phyloP scores from a whole-genome alignment of 345 rosid species.

The Citrus mangshanensis region DNA sequence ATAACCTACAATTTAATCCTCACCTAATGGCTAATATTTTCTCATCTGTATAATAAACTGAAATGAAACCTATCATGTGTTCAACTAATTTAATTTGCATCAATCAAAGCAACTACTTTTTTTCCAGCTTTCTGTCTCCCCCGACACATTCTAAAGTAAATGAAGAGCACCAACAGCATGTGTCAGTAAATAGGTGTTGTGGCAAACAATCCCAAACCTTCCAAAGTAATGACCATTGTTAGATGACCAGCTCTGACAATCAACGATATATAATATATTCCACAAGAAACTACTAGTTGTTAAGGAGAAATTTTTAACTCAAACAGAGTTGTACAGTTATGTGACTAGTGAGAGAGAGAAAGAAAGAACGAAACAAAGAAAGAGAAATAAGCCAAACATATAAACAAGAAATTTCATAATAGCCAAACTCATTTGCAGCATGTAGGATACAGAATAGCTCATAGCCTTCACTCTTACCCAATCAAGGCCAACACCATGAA shows the following conservation, averaged over 20 bases:
- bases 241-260: slow-evolving; percentile 22
- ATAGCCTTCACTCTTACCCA: slow-evolving; percentile 39
- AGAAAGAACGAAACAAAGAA: too few species aligned
- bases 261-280: not conserved
- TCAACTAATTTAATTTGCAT: not conserved
- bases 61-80: not conserved
- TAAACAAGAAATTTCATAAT: not conserved
- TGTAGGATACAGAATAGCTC: slow-evolving; percentile 54
- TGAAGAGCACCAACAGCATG: slow-evolving; percentile 15
- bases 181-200: slow-evolving; percentile 19
- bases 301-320: slow-evolving; percentile 24
- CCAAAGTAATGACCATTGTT: slow-evolving; percentile 23
- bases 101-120: not conserved
- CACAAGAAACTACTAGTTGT: slow-evolving; percentile 26
- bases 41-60: not conserved
- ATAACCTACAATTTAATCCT: not conserved
- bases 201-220: slow-evolving; percentile 24
- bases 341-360: not conserved
- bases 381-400: not conserved
- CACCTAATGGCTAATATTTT: not conserved
- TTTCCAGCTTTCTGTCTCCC: not conserved
- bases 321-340: not conserved
- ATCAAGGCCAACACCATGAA: slow-evolving; percentile 46
- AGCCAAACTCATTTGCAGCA: slow-evolving; percentile 15
- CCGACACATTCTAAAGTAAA: slow-evolving; percentile 6